These are phyloP conservation scores for Dictyostelium intermedium DNA, from an alignment of 78 protist species.

Conservation along the genomic window DNA sequence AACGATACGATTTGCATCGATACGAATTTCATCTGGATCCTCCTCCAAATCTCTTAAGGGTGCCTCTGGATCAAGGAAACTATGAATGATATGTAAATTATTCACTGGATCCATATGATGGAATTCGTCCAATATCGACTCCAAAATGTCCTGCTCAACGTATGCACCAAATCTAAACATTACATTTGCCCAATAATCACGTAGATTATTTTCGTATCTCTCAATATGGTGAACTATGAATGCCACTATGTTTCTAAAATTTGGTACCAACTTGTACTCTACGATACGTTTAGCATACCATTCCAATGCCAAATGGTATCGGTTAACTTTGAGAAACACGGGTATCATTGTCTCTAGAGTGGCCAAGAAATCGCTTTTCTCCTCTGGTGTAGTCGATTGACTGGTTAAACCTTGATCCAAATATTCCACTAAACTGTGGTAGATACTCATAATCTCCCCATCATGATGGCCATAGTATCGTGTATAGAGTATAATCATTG, in stretches of 20 bases:
- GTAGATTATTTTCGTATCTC: background rate
- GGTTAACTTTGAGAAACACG: background rate
- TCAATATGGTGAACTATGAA: background rate
- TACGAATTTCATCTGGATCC: background rate
- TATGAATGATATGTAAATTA: background rate
- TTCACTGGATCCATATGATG: background rate
- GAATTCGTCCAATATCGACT: background rate
- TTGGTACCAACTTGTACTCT: background rate
- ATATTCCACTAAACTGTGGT: background rate
- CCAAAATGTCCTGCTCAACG: background rate
- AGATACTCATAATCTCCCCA: background rate
- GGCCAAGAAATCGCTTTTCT: background rate
- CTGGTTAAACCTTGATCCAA: background rate
- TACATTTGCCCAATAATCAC: background rate
- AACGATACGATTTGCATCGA: background rate
- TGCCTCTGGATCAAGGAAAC: background rate
- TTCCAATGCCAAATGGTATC: background rate
- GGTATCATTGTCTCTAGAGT: background rate
- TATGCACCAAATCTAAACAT: background rate
- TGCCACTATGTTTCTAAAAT: background rate
- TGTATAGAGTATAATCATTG: background rate
- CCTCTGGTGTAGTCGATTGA: background rate
- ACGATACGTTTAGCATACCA: background rate
- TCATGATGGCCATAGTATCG: background rate
- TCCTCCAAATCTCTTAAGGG: background rate